Evolutionary conservation across 2,329 filamentous ascomycete genomes (phyloP), one percentile per base, ranked within the genome.

Genomic region (Fusarium scirpi): DNA sequence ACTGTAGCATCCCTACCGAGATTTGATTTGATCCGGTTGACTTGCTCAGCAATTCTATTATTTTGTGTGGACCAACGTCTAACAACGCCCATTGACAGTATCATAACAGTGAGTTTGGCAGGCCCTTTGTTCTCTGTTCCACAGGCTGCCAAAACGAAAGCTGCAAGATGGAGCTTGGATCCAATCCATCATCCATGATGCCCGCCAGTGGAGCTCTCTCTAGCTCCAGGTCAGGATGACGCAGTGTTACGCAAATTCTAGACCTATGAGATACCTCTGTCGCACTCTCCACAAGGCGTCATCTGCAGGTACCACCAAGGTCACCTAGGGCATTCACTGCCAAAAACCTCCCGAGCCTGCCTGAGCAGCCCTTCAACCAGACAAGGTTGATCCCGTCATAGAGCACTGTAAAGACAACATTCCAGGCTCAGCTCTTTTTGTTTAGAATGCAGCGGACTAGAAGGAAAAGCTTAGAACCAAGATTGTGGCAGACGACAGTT

Each of bases 141-240:
- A 18, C 18, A 48, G 32, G 18, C 18, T 40, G 32, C 18, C 44
- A 47, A 47, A 52, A 24, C 45, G 40, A 22, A 49, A 68, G 65
- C 66, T 69, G 58, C 62, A 56, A 20, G 46, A 64, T 69, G 65
- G 65, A 71, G 69, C 68, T 71, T 71, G 63, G 67, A 65, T 63
- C 27, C 66, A 61, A 70, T 53, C 60, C 56, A 65, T 27, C 46
- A 48, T 57, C 54, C 54, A 51, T 65, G 53, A 69, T 64, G 54
- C 38, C 25, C 48, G 65, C 43, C n/a, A 54, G 69, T 71, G 68
- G 69, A 71, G 69, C 69, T 70, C 54, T 43, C 25, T 47, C 24
- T 70, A 68, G 65, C 67, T 71, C 58, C 47, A 38, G 65, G 60
- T 53, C 46, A 54, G 56, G 47, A 71, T 71, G 69, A 71, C 69